Conservation (phyloP, 768 basidiomycete genomes). For the Saitozyma podzolica region DNA sequence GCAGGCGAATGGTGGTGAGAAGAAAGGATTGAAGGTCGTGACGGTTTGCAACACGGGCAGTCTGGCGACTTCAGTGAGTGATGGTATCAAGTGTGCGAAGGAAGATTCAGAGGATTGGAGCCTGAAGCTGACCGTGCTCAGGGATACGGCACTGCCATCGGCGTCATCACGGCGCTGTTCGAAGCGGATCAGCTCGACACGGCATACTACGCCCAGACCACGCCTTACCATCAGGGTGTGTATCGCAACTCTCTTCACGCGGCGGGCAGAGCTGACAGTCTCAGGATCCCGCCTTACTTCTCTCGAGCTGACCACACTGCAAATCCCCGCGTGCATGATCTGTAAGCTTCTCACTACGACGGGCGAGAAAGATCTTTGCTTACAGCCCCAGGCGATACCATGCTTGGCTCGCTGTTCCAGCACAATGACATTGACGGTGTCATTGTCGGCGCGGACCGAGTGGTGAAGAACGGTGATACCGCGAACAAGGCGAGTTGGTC, state of each 20-base stretch:
- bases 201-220: slow-evolving; percentile 90
- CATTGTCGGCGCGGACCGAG: slow-evolving; percentile 82
- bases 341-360: slow-evolving; percentile 54
- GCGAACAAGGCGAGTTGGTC: slow-evolving; percentile 74
- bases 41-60: slow-evolving; percentile 98
- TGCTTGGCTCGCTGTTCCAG: slow-evolving; percentile 88
- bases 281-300: slow-evolving; percentile 88
- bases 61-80: slow-evolving; percentile 81
- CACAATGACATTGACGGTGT: slow-evolving; percentile 85
- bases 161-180: slow-evolving; percentile 85
- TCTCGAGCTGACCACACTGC: slow-evolving; percentile 78
- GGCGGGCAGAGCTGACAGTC: neutral
- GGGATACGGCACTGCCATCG: slow-evolving; percentile 95
- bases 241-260: neutral
- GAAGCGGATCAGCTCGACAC: slow-evolving; percentile 72
- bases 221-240: slow-evolving; percentile 57
- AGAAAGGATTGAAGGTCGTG: slow-evolving; percentile 70
- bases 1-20: slow-evolving; percentile 55
- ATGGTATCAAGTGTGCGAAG: neutral
- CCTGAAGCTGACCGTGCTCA: slow-evolving; percentile 45
- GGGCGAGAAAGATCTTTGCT: neutral
- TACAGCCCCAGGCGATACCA: slow-evolving; percentile 64
- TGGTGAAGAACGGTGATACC: slow-evolving; percentile 91
- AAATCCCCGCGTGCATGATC: slow-evolving; percentile 86
- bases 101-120: neutral